Percentiles rank a stretch among this genome's conserved stretches.
Evolutionary conservation across 192 early-diverging fungal species (phyloP).

Genomic region (Dimargaris xerosporica): DNA sequence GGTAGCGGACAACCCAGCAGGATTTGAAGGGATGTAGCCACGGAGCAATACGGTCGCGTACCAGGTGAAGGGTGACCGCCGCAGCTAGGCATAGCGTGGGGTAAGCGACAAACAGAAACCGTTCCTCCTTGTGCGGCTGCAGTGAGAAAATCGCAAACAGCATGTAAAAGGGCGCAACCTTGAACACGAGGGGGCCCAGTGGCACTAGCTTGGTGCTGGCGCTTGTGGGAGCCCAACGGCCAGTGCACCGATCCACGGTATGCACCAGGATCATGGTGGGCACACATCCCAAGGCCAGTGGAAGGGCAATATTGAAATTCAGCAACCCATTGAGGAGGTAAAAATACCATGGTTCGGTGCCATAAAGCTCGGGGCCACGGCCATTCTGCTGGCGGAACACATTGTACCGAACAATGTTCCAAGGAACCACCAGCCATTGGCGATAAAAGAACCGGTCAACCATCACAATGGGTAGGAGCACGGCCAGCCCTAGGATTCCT

Average conservation of each 20-base stretch:
- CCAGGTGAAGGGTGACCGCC: slow-evolving; percentile 40
- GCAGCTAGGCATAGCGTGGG: slow-evolving; percentile 74
- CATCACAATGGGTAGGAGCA: slow-evolving; percentile 32
- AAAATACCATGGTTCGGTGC: slow-evolving; percentile 85
- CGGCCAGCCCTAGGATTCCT: slow-evolving; percentile 18
- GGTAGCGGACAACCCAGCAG: not conserved
- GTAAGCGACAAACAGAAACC: slow-evolving; percentile 85
- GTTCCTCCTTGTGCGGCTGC: slow-evolving; percentile 97
- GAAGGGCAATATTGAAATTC: slow-evolving; percentile 78
- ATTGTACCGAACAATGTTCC: slow-evolving; percentile 88
- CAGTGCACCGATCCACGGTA: slow-evolving; percentile 1
- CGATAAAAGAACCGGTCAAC: slow-evolving; percentile 73
- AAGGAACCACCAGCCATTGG: slow-evolving; percentile 47
- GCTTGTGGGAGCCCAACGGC: too few species aligned
- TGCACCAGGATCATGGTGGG: slow-evolving; percentile 34
- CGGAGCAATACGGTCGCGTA: slow-evolving; percentile 27
- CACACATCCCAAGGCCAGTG: slow-evolving; percentile 47
- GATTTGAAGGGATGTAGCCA: slow-evolving; percentile 5
- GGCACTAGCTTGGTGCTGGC: not conserved
- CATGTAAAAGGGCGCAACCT: slow-evolving; percentile 54
- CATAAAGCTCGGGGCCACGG: slow-evolving; percentile 67
- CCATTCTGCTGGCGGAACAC: slow-evolving; percentile 50
- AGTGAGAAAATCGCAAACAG: slow-evolving; percentile 61
- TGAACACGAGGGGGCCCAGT: slow-evolving; percentile 30
- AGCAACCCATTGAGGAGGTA: slow-evolving; percentile 80